A percentile compares a stretch with the other conserved stretches of the same genome.
phyloP scores from a whole-genome alignment of 78 protist species.

The Dictyostelium intermedium region DNA sequence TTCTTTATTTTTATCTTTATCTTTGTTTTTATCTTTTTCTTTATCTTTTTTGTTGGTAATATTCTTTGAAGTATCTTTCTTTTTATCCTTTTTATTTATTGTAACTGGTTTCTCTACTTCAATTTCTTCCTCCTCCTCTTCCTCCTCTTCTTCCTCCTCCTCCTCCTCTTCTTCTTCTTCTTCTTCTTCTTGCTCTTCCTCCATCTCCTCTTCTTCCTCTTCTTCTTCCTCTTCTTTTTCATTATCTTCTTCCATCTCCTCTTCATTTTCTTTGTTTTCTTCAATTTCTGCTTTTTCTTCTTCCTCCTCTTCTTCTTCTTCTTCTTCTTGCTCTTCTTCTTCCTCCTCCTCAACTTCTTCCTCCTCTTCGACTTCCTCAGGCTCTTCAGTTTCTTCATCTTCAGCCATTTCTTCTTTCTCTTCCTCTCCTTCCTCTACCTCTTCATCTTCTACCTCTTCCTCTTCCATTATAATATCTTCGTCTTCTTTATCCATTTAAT shows the following conservation, averaged over 20 bases:
- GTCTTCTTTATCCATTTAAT: background rate
- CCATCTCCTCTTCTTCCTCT: background rate
- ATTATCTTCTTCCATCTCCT: background rate
- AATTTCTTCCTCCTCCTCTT: background rate
- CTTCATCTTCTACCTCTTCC: background rate
- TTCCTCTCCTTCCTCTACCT: background rate
- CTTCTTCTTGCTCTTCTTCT: background rate
- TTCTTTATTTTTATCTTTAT: constrained; percentile 29
- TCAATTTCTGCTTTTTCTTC: background rate
- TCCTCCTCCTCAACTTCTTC: background rate
- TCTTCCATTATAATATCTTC: background rate
- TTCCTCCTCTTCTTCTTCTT: background rate
- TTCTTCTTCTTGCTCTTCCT: background rate
- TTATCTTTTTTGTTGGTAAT: background rate
- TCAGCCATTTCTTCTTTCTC: background rate
- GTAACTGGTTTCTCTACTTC: background rate
- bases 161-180: background rate
- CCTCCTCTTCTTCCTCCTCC: background rate
- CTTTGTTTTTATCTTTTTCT: background rate
- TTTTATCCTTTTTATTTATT: background rate
- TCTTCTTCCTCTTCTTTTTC: background rate
- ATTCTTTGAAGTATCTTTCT: too few species aligned
- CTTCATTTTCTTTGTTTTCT: background rate
- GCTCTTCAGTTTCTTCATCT: background rate
- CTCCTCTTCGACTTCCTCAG: background rate